Evolutionary conservation across 305 asterid genomes (phyloP).

Genomic region (Fraxinus paxiana): DNA sequence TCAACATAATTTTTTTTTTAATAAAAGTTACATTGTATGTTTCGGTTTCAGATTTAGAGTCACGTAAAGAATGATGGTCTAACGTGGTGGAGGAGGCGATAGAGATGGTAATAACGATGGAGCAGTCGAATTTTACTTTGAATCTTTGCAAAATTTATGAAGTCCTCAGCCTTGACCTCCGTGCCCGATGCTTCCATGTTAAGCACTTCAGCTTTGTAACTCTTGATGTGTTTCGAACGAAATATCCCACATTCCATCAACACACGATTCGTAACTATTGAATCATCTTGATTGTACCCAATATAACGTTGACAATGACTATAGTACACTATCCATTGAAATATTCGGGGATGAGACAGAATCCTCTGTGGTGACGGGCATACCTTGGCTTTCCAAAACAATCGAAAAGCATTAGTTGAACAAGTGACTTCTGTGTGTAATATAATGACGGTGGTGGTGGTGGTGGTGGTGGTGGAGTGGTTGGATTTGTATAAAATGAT

Average conservation of each 20-base stretch:
- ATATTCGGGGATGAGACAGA: slow-evolving; percentile 71
- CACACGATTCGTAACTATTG: slow-evolving; percentile 77
- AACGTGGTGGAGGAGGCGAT: no score
- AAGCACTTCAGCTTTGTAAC: slow-evolving; percentile 71
- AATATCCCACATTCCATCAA: slow-evolving; percentile 92
- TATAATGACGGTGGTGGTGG: slow-evolving; percentile 24
- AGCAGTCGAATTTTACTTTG: slow-evolving; percentile 44
- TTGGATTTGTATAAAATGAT: no score
- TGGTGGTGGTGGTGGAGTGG: no score
- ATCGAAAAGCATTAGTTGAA: slow-evolving; percentile 62
- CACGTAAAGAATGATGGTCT: no score
- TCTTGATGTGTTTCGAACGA: slow-evolving; percentile 66
- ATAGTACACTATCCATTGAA: slow-evolving; percentile 88
- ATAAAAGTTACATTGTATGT: no score
- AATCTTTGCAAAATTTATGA: slow-evolving; percentile 64
- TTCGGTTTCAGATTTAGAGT: no score
- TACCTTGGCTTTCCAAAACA: slow-evolving; percentile 61
- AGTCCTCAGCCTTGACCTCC: slow-evolving; percentile 49
- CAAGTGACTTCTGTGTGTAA: slow-evolving; percentile 84
- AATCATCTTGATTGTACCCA: slow-evolving; percentile 96
- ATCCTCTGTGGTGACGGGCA: slow-evolving; percentile 49
- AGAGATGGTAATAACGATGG: no score
- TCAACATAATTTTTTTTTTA: no score
- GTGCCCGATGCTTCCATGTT: slow-evolving; percentile 43
- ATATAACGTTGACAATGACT: slow-evolving; percentile 80